phyloP scores from a whole-genome alignment of 148 eudicot genomes.

The Suaeda aralocaspica region DNA sequence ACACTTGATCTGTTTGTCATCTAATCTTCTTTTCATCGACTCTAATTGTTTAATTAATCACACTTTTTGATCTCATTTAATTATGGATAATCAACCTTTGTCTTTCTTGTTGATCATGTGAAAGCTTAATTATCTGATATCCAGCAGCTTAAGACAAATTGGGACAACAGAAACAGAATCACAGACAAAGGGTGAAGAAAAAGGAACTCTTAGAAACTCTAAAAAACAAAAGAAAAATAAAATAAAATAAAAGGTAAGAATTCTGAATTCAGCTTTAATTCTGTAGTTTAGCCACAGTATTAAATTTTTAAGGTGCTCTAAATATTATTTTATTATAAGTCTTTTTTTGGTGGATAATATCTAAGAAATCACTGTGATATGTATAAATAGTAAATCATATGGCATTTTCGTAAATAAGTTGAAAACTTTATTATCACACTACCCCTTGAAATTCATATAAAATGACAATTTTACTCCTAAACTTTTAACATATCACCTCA shows the following conservation, averaged over 20 bases:
- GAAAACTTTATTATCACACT: too few species aligned
- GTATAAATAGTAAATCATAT: too few species aligned
- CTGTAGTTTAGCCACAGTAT: conserved; percentile 5
- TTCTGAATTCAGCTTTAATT: conserved; percentile 3
- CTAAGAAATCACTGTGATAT: too few species aligned
- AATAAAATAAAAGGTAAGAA: conserved; percentile 14
- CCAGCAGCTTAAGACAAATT: conserved; percentile 19
- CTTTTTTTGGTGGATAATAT: too few species aligned
- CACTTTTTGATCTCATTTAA: background rate
- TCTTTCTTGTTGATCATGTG: background rate
- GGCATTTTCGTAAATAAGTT: too few species aligned
- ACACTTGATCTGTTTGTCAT: too few species aligned
- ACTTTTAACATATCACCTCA: too few species aligned
- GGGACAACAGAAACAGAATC: background rate
- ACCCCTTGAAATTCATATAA: too few species aligned
- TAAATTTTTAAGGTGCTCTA: background rate
- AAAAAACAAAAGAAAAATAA: background rate
- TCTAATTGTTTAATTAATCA: background rate
- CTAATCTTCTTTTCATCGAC: background rate
- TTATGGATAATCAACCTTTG: background rate
- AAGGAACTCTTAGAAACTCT: background rate
- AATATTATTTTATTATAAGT: conserved; percentile 11
- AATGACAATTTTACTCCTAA: too few species aligned
- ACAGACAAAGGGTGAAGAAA: conserved; percentile 11
- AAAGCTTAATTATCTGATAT: background rate